phyloP scores from a whole-genome alignment of 2,329 filamentous ascomycete species.

The Aspergillus brasiliensis region DNA sequence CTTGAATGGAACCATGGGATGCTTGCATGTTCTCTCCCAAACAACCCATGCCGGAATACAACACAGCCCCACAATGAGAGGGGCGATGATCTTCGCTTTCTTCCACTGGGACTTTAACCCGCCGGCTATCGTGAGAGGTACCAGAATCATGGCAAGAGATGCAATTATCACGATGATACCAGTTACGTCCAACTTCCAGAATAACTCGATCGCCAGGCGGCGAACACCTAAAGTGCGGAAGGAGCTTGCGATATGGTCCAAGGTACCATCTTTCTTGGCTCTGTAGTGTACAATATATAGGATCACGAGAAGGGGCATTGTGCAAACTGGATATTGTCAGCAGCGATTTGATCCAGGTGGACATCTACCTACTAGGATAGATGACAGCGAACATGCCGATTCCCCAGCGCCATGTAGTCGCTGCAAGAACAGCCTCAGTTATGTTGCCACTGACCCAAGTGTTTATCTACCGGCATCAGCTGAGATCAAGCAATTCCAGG shows the following conservation, averaged over 20 bases:
- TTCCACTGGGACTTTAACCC: slow-evolving; percentile 53
- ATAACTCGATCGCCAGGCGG: slow-evolving; percentile 48
- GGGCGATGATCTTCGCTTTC: slow-evolving; percentile 53
- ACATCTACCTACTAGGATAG: slow-evolving; percentile 46
- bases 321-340: slow-evolving; percentile 40
- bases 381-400: slow-evolving; percentile 67
- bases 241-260: slow-evolving; percentile 40
- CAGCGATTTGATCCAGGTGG: neutral
- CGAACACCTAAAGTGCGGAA: slow-evolving; percentile 46
- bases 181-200: slow-evolving; percentile 59
- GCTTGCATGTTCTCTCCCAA: slow-evolving; percentile 57
- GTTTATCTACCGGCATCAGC: slow-evolving; percentile 49
- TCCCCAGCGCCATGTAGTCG: slow-evolving; percentile 63
- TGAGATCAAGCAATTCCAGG: neutral
- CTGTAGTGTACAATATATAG: slow-evolving; percentile 55
- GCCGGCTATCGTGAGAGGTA: slow-evolving; percentile 61
- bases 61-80: slow-evolving; percentile 54
- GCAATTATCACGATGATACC: slow-evolving; percentile 57
- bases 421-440: slow-evolving; percentile 51
- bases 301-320: slow-evolving; percentile 57
- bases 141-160: slow-evolving; percentile 55
- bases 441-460: slow-evolving; percentile 66
- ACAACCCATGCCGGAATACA: slow-evolving; percentile 53
- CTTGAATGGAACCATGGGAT: slow-evolving; percentile 62
- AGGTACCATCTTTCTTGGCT: slow-evolving; percentile 54